Conservation (phyloP, 306 rosid genomes). For the Lagenaria siceraria region DNA sequence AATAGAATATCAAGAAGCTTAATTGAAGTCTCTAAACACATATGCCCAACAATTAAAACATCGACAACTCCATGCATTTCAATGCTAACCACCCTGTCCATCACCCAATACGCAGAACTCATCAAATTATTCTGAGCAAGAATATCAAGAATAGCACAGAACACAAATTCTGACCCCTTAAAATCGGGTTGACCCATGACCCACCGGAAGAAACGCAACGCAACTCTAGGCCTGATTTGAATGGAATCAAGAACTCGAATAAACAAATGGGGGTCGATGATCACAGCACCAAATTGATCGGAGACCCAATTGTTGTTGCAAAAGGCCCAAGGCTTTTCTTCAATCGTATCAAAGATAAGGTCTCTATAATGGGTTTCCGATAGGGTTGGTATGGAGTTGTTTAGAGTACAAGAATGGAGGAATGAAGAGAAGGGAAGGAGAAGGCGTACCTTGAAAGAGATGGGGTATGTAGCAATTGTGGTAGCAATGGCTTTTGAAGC, state of each 20-base stretch:
- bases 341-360: slow-evolving; percentile 33
- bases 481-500: slow-evolving; percentile 38
- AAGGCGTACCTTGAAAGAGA: slow-evolving; percentile 33
- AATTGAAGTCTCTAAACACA: slow-evolving; percentile 19
- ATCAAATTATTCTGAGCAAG: slow-evolving; percentile 32
- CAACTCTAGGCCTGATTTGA: slow-evolving; percentile 30
- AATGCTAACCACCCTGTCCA: slow-evolving; percentile 33
- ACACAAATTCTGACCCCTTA: slow-evolving; percentile 25
- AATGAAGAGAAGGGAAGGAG: slow-evolving; percentile 28
- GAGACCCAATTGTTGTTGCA: slow-evolving; percentile 12
- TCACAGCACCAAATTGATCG: slow-evolving; percentile 28
- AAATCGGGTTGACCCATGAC: slow-evolving; percentile 38
- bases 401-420: slow-evolving; percentile 12
- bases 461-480: slow-evolving; percentile 7
- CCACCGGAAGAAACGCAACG: slow-evolving; percentile 65
- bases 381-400: neutral
- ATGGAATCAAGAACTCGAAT: slow-evolving; percentile 37
- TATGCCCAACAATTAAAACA: slow-evolving; percentile 20
- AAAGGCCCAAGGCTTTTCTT: slow-evolving; percentile 28
- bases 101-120: slow-evolving; percentile 44
- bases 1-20: slow-evolving; percentile 53
- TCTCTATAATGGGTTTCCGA: slow-evolving; percentile 21
- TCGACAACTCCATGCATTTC: slow-evolving; percentile 27
- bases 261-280: slow-evolving; percentile 41
- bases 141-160: slow-evolving; percentile 49